These are phyloP conservation scores for Dentipellis sp. DNA, from an alignment of 768 basidiomycete species.

Conservation along the genomic window DNA sequence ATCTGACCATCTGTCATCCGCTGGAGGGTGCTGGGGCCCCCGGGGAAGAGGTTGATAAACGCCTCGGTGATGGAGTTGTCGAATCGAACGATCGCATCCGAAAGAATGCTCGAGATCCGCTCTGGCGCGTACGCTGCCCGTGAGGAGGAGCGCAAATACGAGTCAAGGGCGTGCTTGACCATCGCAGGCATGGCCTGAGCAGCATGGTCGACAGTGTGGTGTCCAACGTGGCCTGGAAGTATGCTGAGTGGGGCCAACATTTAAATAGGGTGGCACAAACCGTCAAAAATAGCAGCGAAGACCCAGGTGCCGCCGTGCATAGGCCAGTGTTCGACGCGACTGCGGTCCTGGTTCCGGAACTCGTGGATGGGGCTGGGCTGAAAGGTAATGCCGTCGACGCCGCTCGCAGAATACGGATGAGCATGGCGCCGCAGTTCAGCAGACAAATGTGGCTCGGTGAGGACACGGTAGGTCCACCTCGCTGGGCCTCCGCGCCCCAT, in stretches of 20 bases:
- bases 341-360: constrained; percentile 32
- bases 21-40: constrained; percentile 39
- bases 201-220: constrained; percentile 37
- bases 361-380: constrained; percentile 32
- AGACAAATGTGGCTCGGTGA: constrained; percentile 31
- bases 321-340: constrained; percentile 30
- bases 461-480: constrained; percentile 44
- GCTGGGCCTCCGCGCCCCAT: constrained; percentile 42
- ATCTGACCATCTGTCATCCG: constrained; percentile 42
- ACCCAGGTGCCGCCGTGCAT: constrained; percentile 32
- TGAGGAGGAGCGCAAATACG: constrained; percentile 20
- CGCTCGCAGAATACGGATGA: constrained; percentile 23
- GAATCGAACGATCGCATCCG: constrained; percentile 28
- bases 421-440: constrained; percentile 30
- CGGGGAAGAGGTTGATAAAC: constrained; percentile 39
- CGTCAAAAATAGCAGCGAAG: constrained; percentile 39
- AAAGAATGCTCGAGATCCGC: constrained; percentile 29
- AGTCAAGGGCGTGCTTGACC: constrained; percentile 29
- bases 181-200: constrained; percentile 30
- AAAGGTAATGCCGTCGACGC: constrained; percentile 32
- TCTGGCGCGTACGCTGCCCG: constrained; percentile 19
- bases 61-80: constrained; percentile 36
- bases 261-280: constrained; percentile 17
- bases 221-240: constrained; percentile 35
- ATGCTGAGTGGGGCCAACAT: background rate